Evolutionary conservation across 257 asterid genomes (phyloP), one percentile per base, ranked within the genome.

Genomic region (Linderniella brevidens): DNA sequence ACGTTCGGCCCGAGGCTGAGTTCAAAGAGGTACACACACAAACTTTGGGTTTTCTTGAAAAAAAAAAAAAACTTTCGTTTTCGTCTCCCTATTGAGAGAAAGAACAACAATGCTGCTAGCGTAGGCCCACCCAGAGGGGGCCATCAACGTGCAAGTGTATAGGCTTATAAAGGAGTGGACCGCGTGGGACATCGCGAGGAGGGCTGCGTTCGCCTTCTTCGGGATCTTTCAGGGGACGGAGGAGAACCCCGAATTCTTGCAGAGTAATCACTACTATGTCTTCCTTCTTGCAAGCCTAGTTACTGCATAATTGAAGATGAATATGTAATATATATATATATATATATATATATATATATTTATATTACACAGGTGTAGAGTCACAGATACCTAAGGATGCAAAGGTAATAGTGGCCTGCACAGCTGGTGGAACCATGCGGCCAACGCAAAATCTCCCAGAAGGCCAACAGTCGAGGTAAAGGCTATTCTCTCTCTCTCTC

Each of bases 121-220:
- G 42, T 53, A 84, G 97, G 92, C 65, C 50, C 97, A 84, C 67
- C 92, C 97, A 17, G 81, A 75, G 48, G 97, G 92, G 45, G 95
- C 97, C 15, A 68, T 88, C 25, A 83, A 83, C 66, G 95, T 83
- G 65, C 90, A 88, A 73, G 77, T 88, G 64, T 88, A 83, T 54
- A 72, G 97, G 74, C 90, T 88, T 41, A 88, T 88, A 61, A 88
- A 88, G 76, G 97, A 88, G 59, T 88, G 97, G 97, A 84, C 95
- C 10, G 90, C 97, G 9, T 88, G 97, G 95, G 97, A 88, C 68
- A 88, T 88, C 54, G 86, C 95, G 15, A 70, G 97, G 63, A 67
- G 97, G 40, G 92, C 74, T 49, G 97, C 97, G 25, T 88, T 84
- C 61, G 97, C 97, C 8, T 88, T 88, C 67, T 83, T 83, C 37